Percentiles rank a stretch among this genome's conserved stretches.
Evolutionary conservation across 2,329 filamentous ascomycete species (phyloP).

Genomic region (Gaeumannomyces tritici): DNA sequence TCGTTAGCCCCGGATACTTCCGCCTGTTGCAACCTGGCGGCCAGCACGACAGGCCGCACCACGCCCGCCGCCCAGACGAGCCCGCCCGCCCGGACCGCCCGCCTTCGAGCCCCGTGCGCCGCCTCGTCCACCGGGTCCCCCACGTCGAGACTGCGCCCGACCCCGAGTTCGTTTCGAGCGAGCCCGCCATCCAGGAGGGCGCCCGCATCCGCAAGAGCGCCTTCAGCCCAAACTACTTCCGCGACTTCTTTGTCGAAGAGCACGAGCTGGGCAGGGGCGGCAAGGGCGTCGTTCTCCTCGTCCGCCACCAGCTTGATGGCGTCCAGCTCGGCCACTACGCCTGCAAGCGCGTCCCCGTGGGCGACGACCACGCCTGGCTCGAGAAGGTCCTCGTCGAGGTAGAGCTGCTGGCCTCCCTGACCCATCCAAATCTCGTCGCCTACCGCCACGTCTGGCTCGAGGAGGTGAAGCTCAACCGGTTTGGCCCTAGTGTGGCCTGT

Average conservation of each 20-base stretch:
- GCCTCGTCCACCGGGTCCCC: conserved; percentile 36
- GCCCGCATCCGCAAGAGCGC: conserved; percentile 77
- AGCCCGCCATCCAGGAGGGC: conserved; percentile 32
- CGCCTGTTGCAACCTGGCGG: conserved; percentile 66
- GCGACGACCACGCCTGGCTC: conserved; percentile 89
- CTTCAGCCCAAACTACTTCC: conserved; percentile 89
- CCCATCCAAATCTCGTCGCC: conserved; percentile 89
- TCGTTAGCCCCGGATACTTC: conserved; percentile 89
- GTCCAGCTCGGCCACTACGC: conserved; percentile 64
- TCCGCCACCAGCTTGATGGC: conserved; percentile 83
- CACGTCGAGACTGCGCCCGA: conserved; percentile 14
- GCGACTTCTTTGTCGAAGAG: conserved; percentile 86
- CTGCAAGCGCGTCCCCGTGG: conserved; percentile 93
- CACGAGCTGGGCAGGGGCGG: conserved; percentile 78
- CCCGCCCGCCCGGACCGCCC: conserved; percentile 30
- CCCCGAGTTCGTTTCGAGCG: conserved; percentile 44
- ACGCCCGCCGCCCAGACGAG: conserved; percentile 46
- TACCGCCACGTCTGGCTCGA: conserved; percentile 98
- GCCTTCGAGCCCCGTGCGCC: conserved; percentile 43
- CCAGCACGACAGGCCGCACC: conserved; percentile 33
- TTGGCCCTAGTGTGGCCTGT: conserved; percentile 85
- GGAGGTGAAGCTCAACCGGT: conserved; percentile 72
- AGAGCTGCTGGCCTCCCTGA: conserved; percentile 80
- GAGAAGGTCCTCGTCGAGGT: conserved; percentile 92
- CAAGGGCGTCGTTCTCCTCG: conserved; percentile 90